These are phyloP conservation scores for Madurella fahalii DNA, from an alignment of 2,329 filamentous ascomycete genomes.

Conservation along the genomic window DNA sequence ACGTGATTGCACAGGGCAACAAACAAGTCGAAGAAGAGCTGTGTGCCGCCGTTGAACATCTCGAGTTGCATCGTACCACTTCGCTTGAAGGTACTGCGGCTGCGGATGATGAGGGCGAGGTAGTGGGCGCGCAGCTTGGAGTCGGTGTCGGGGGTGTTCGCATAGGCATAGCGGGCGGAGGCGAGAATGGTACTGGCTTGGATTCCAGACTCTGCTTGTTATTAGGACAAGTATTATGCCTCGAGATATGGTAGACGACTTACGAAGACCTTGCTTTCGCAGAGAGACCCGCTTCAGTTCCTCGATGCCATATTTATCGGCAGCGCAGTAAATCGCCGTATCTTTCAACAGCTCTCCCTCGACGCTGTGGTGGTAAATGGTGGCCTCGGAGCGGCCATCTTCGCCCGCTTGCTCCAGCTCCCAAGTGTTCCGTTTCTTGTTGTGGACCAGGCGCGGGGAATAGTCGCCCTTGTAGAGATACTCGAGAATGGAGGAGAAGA, in stretches of 20 bases:
- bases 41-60: slow-evolving; percentile 79
- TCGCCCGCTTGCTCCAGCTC: slow-evolving; percentile 62
- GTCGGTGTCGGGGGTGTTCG: slow-evolving; percentile 82
- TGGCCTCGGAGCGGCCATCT: slow-evolving; percentile 50
- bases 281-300: slow-evolving; percentile 81
- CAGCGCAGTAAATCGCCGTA: slow-evolving; percentile 86
- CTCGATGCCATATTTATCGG: slow-evolving; percentile 76
- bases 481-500: slow-evolving; percentile 86
- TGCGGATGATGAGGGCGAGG: slow-evolving; percentile 85
- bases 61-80: slow-evolving; percentile 95
- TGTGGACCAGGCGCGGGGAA: slow-evolving; percentile 75
- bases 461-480: slow-evolving; percentile 95
- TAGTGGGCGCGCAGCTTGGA: slow-evolving; percentile 90
- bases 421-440: slow-evolving; percentile 77
- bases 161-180: slow-evolving; percentile 86
- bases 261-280: slow-evolving; percentile 81
- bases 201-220: slow-evolving; percentile 63
- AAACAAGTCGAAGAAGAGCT: slow-evolving; percentile 89
- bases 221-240: neutral
- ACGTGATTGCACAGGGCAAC: slow-evolving; percentile 91
- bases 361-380: slow-evolving; percentile 62
- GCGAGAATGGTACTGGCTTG: slow-evolving; percentile 80
- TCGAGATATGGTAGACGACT: slow-evolving; percentile 26
- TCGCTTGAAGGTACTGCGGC: slow-evolving; percentile 81
- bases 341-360: slow-evolving; percentile 75